phyloP scores from a whole-genome alignment of 78 protist genomes.

The Dictyostelium intermedium region DNA sequence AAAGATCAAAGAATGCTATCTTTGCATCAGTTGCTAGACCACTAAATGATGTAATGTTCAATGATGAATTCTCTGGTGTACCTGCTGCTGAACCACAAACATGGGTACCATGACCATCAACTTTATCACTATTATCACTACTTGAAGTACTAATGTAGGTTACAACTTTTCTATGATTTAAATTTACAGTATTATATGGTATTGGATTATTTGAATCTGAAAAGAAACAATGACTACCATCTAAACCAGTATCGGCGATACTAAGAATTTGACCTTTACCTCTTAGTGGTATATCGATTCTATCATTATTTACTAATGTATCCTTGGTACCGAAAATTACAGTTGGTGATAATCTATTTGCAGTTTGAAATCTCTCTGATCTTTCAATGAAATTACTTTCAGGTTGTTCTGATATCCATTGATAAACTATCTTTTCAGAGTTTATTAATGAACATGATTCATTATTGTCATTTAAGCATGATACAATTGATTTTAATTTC shows the following conservation, averaged over 20 bases:
- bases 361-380: background rate
- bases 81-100: slow-evolving; percentile 60
- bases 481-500: background rate
- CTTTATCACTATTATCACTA: background rate
- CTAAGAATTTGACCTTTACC: slow-evolving; percentile 57
- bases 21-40: slow-evolving; percentile 62
- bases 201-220: slow-evolving; percentile 11
- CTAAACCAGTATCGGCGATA: slow-evolving; percentile 69
- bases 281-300: slow-evolving; percentile 17
- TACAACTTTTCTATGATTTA: slow-evolving; percentile 47
- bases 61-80: background rate
- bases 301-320: background rate
- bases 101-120: slow-evolving; percentile 72
- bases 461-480: too few species aligned
- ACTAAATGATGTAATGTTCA: background rate
- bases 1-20: slow-evolving; percentile 38
- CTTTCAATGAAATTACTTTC: slow-evolving; percentile 26
- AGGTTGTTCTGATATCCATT: slow-evolving; percentile 38
- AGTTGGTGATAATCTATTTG: slow-evolving; percentile 52
- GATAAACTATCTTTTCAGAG: slow-evolving; percentile 1
- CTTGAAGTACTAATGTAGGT: background rate
- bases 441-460: background rate
- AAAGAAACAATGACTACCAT: slow-evolving; percentile 53
- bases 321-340: background rate
- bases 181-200: slow-evolving; percentile 27